These are phyloP conservation scores for Ustilago esculenta DNA, from an alignment of 1,284 basidiomycete species.

Conservation along the genomic window DNA sequence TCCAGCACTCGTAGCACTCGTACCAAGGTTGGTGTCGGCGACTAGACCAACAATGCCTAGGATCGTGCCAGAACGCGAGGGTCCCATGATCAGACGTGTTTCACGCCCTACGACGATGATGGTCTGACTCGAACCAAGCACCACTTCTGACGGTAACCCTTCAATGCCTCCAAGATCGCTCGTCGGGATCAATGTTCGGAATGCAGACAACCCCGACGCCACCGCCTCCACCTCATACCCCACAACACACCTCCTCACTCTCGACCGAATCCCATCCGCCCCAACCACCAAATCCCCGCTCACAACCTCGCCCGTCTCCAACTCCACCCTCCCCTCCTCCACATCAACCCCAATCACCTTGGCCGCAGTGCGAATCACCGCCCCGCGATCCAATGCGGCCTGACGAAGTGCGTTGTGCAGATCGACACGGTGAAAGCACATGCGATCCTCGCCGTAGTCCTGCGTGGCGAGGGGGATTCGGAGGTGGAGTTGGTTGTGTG, in stretches of 20 bases:
- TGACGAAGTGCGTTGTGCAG: conserved; percentile 5
- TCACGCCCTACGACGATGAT: conserved; percentile 46
- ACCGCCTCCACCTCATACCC: conserved; percentile 32
- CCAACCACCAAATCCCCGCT: conserved; percentile 58
- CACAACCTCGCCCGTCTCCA: conserved; percentile 41
- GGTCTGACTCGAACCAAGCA: conserved; percentile 1
- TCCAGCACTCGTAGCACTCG: conserved; percentile 1
- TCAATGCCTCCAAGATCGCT: conserved; percentile 38
- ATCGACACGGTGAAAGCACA: conserved; percentile 15
- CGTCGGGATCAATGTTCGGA: conserved; percentile 53
- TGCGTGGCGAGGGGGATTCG: conserved; percentile 1
- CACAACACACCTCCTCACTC: conserved; percentile 67
- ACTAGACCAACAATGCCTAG: conserved; percentile 35
- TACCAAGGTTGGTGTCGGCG: conserved; percentile 3
- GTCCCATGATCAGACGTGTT: conserved; percentile 50
- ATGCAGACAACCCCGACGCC: conserved; percentile 59
- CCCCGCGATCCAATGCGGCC: conserved; percentile 12
- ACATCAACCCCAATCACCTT: conserved; percentile 36
- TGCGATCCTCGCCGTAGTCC: conserved; percentile 12
- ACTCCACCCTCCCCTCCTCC: conserved; percentile 42
- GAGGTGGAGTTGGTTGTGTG: conserved; percentile 9
- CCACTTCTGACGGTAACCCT: conserved; percentile 6
- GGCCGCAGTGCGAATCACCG: conserved; percentile 7
- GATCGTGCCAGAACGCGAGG: conserved; percentile 54
- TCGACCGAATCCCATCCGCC: conserved; percentile 67